phyloP scores from a whole-genome alignment of 768 basidiomycete genomes.

The Podaxis mareebaensis region DNA sequence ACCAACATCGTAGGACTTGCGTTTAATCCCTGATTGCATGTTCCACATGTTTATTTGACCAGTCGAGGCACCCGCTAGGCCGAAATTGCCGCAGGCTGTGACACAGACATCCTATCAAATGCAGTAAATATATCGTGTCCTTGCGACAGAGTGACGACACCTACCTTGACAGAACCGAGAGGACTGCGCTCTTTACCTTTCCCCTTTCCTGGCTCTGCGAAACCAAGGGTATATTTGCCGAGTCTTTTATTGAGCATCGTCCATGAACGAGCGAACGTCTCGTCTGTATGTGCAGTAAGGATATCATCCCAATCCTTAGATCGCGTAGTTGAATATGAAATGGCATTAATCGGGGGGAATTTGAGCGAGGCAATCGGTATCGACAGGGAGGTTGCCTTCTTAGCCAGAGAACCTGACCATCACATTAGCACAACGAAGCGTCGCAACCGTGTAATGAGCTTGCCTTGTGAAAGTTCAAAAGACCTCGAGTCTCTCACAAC shows the following conservation, averaged over 20 bases:
- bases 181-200: conserved; percentile 45
- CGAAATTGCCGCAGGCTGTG: conserved; percentile 95
- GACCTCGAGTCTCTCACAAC: conserved; percentile 95
- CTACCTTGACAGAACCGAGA: conserved; percentile 73
- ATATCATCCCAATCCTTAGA: conserved; percentile 98
- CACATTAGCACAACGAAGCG: background rate
- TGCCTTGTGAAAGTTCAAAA: conserved; percentile 93
- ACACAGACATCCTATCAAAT: conserved; percentile 73
- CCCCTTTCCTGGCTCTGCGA: conserved; percentile 49
- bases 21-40: conserved; percentile 89
- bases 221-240: conserved; percentile 72
- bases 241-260: conserved; percentile 77
- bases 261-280: conserved; percentile 86
- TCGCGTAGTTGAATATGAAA: conserved; percentile 78
- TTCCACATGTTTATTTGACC: conserved; percentile 92
- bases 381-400: conserved; percentile 76
- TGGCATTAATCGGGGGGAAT: conserved; percentile 74
- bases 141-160: conserved; percentile 9
- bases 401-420: conserved; percentile 70
- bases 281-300: conserved; percentile 85
- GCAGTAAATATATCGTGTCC: background rate
- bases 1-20: conserved; percentile 76
- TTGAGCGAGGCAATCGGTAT: conserved; percentile 83
- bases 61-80: conserved; percentile 78
- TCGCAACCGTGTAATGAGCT: conserved; percentile 7